Evolutionary conservation across 140 eudicot species (phyloP).

Genomic region (Cichorium intybus): DNA sequence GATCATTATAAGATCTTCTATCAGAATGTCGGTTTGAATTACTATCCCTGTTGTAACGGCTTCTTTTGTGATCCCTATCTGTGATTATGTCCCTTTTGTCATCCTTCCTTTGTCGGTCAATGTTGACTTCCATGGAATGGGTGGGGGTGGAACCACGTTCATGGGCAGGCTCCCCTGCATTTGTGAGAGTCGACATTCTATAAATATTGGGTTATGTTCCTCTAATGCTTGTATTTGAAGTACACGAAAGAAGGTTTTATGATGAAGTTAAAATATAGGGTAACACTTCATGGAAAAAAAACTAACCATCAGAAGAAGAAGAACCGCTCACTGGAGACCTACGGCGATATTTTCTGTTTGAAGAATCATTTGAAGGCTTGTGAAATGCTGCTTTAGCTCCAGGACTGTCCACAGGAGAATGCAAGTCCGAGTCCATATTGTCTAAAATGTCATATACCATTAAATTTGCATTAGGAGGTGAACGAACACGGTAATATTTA

Average conservation of each 20-base stretch:
- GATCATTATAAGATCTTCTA: conserved; percentile 44
- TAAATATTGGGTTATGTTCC: no score
- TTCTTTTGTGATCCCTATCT: conserved; percentile 44
- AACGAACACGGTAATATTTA: not conserved
- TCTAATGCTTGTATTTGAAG: not conserved
- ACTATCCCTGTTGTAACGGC: conserved; percentile 38
- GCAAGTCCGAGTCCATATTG: conserved; percentile 55
- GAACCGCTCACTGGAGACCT: conserved; percentile 70
- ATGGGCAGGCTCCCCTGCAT: conserved; percentile 66
- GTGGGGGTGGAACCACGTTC: conserved; percentile 53
- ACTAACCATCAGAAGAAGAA: conserved; percentile 72
- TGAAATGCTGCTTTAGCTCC: conserved; percentile 59
- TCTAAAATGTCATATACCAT: conserved; percentile 15
- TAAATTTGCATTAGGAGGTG: not conserved
- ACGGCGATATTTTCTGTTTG: conserved; percentile 70
- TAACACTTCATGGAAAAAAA: not conserved
- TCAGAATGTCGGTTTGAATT: conserved; percentile 49
- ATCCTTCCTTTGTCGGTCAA: conserved; percentile 38
- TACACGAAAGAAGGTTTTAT: not conserved
- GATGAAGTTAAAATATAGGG: not conserved
- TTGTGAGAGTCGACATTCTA: no score
- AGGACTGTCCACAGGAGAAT: conserved; percentile 38
- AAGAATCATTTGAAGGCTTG: conserved; percentile 79
- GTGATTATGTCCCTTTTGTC: conserved; percentile 44
- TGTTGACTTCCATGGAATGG: conserved; percentile 31